These are phyloP conservation scores for Colletotrichum agaves DNA, from an alignment of 2,329 filamentous ascomycete genomes.

Conservation along the genomic window DNA sequence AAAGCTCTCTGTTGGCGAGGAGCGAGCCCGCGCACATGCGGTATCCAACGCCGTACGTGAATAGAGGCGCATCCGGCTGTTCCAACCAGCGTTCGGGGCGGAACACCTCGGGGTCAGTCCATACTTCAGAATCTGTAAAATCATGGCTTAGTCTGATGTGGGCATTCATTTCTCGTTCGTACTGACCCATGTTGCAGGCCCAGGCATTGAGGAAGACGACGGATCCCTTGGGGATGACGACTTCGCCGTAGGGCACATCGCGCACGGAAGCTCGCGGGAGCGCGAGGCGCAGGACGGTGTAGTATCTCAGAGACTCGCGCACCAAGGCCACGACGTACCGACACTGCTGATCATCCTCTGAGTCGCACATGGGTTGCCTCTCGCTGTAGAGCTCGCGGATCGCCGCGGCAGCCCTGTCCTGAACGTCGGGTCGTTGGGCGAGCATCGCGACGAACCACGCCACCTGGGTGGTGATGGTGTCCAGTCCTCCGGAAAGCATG, in stretches of 20 bases:
- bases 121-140: slow-evolving; percentile 60
- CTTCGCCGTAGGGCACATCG: slow-evolving; percentile 67
- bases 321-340: slow-evolving; percentile 72
- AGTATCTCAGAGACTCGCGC: slow-evolving; percentile 70
- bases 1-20: slow-evolving; percentile 72
- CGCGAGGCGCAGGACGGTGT: slow-evolving; percentile 70
- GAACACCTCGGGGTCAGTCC: slow-evolving; percentile 63
- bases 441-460: slow-evolving; percentile 73
- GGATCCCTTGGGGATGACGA: slow-evolving; percentile 69
- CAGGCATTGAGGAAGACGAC: slow-evolving; percentile 74
- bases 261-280: slow-evolving; percentile 70
- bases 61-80: slow-evolving; percentile 70
- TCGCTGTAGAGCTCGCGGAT: slow-evolving; percentile 65
- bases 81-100: slow-evolving; percentile 68
- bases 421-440: slow-evolving; percentile 69
- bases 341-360: slow-evolving; percentile 71
- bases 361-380: slow-evolving; percentile 67
- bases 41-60: slow-evolving; percentile 74
- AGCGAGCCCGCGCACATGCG: slow-evolving; percentile 74
- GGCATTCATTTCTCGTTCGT: background rate
- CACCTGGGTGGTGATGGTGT: slow-evolving; percentile 73
- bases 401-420: slow-evolving; percentile 66
- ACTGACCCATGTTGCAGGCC: slow-evolving; percentile 75
- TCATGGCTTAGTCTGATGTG: background rate
- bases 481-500: slow-evolving; percentile 74